These are phyloP conservation scores for Vitis riparia DNA, from an alignment of 164 flowering plant genomes.

Conservation along the genomic window DNA sequence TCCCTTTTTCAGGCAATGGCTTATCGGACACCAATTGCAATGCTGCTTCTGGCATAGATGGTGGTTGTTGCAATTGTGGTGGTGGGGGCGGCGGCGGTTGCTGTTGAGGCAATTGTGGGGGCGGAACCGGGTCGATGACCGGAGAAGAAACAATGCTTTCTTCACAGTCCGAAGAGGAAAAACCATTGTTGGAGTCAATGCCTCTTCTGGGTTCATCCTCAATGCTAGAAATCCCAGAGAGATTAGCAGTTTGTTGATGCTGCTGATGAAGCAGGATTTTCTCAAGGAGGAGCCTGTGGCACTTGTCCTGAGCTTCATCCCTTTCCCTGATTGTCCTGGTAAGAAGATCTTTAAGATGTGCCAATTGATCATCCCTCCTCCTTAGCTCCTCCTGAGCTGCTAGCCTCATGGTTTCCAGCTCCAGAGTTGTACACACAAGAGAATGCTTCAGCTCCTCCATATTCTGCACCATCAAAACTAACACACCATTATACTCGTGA, in stretches of 20 bases:
- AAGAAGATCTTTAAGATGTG: slow-evolving; percentile 54
- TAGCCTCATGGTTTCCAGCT: slow-evolving; percentile 70
- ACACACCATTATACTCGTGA: slow-evolving; percentile 4
- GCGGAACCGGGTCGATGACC: slow-evolving; percentile 27
- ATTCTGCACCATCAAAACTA: slow-evolving; percentile 35
- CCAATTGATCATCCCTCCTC: slow-evolving; percentile 62
- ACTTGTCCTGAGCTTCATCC: slow-evolving; percentile 71
- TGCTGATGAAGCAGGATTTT: slow-evolving; percentile 51
- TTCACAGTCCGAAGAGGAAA: slow-evolving; percentile 79
- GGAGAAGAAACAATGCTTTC: slow-evolving; percentile 83
- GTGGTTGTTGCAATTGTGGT: slow-evolving; percentile 1
- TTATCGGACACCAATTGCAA: slow-evolving; percentile 30
- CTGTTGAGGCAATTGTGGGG: slow-evolving; percentile 3
- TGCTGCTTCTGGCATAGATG: slow-evolving; percentile 4
- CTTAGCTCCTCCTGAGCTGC: slow-evolving; percentile 73
- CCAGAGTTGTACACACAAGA: slow-evolving; percentile 58
- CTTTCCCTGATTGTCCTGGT: slow-evolving; percentile 49
- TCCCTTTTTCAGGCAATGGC: slow-evolving; percentile 91
- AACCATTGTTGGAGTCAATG: slow-evolving; percentile 52
- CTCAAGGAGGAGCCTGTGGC: slow-evolving; percentile 50
- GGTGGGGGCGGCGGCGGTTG: slow-evolving; percentile 10
- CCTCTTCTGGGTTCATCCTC: slow-evolving; percentile 65
- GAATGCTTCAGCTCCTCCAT: slow-evolving; percentile 70
- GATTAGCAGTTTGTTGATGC: slow-evolving; percentile 39
- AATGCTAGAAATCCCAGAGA: slow-evolving; percentile 59